Percentiles rank a stretch among this genome's conserved stretches.
Conservation (phyloP, 2,329 filamentous ascomycete species). For the Blastomyces parvus region DNA sequence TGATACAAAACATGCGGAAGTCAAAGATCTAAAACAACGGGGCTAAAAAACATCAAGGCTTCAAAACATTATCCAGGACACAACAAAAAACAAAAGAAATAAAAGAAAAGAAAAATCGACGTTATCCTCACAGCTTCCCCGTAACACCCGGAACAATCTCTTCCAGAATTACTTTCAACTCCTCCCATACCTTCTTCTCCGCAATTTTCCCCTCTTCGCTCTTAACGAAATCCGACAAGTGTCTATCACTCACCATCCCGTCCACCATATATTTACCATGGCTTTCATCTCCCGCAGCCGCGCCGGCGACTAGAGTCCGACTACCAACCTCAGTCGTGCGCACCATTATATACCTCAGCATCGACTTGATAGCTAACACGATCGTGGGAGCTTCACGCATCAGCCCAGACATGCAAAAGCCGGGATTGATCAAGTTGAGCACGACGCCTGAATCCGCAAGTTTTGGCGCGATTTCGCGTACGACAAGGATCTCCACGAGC, state of each 20-base stretch:
- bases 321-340: constrained; percentile 42
- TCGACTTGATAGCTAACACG: constrained; percentile 21
- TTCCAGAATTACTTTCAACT: not conserved
- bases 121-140: not conserved
- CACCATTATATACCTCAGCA: constrained; percentile 25
- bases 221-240: not conserved
- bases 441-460: constrained; percentile 31
- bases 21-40: no score
- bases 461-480: constrained; percentile 32
- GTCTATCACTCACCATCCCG: not conserved
- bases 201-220: not conserved
- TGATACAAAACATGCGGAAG: not conserved
- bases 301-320: constrained; percentile 36
- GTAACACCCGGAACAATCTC: not conserved
- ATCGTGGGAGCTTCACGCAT: constrained; percentile 26
- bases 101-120: no score
- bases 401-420: constrained; percentile 44
- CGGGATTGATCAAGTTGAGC: constrained; percentile 46
- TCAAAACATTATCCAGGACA: no score
- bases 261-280: constrained; percentile 30
- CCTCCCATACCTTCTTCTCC: not conserved
- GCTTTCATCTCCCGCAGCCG: constrained; percentile 30
- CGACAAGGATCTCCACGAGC: constrained; percentile 40
- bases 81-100: no score
- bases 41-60: no score